Base-by-base conservation (phyloP, 371 early-diverging fungal genomes). In the Mortierella polycephala region DNA sequence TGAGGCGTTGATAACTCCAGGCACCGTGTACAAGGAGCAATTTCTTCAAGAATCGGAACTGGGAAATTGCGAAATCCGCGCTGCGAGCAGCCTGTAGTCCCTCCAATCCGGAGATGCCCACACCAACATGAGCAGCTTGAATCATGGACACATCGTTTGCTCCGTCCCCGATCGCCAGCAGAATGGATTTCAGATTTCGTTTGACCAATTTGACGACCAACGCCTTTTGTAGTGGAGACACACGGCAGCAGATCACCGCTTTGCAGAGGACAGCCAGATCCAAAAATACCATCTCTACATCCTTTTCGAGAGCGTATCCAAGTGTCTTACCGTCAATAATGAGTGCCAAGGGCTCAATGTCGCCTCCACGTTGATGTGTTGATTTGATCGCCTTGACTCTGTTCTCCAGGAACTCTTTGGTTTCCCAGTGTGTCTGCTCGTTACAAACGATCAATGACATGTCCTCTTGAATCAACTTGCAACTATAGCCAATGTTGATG, bases 71-170 rank as follows among this genome's bases (percentile, higher is more conserved):
- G 82, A 97, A 98, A 85, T 99, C 99, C 0, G 98, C 93, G 64
- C 96, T 92, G 42, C 99, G 91, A 20, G 98, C 94, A 9, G 99
- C 99, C 71, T 98, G 98, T 18, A 96, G 87, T 50, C 99, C 99
- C 82, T 99, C 99, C 64, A 94, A 90, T 56, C 99, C 99, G 64
- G 93, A 94, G 69, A 99, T 99, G 64, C 99, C 99, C 21, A 99
- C 91, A 68, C 94, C 94, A 0, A 99, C 96, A 77, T 98, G 96
- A 7, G 99, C 97, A 21, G 95, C 95, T 83, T 96, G 95, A 67
- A 99, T 94, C 99, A 99, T 99, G 30, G 93, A 90, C 7, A 99
- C 98, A 82, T 99, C 99, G 80, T 99, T 99, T 46, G 98, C 98
- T 55, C 99, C 99, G 83, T 99, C 99, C 50, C 99, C 99, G 60